These are phyloP conservation scores for Fusarium nisikadoi DNA, from an alignment of 2,329 filamentous ascomycete genomes.

Conservation along the genomic window DNA sequence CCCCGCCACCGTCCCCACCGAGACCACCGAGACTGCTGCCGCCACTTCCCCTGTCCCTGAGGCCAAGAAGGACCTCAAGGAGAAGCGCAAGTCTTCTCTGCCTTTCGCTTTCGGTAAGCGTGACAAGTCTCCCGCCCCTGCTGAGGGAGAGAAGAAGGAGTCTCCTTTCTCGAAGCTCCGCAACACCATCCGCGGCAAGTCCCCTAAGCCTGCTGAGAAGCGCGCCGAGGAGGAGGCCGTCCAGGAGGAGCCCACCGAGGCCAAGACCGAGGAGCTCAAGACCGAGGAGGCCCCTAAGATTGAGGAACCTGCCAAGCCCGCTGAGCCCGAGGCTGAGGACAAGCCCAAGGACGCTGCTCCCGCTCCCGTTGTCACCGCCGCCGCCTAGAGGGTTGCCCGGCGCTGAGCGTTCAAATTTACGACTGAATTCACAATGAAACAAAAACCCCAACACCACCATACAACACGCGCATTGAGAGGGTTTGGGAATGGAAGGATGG, in stretches of 20 bases:
- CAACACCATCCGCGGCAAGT: slow-evolving; percentile 64
- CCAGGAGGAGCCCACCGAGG: slow-evolving; percentile 53
- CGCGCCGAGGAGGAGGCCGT: slow-evolving; percentile 50
- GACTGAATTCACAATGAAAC: slow-evolving; percentile 39
- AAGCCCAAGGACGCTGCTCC: slow-evolving; percentile 56
- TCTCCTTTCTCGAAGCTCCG: slow-evolving; percentile 70
- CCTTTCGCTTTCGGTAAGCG: slow-evolving; percentile 84
- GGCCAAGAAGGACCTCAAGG: slow-evolving; percentile 73
- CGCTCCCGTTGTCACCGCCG: slow-evolving; percentile 61
- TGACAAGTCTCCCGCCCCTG: slow-evolving; percentile 68
- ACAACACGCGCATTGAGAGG: slow-evolving; percentile 52
- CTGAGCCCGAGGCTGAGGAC: slow-evolving; percentile 51
- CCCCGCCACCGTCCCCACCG: slow-evolving; percentile 58
- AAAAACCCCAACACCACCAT: slow-evolving; percentile 37
- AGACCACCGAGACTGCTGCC: slow-evolving; percentile 58
- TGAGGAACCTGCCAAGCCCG: slow-evolving; percentile 64
- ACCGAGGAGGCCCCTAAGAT: slow-evolving; percentile 52
- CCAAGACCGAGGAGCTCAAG: slow-evolving; percentile 55
- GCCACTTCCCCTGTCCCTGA: slow-evolving; percentile 59
- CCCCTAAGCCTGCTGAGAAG: slow-evolving; percentile 53
- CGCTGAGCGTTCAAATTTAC: slow-evolving; percentile 44
- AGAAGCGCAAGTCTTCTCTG: slow-evolving; percentile 84
- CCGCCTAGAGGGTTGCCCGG: slow-evolving; percentile 56
- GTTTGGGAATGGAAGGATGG: slow-evolving; percentile 60
- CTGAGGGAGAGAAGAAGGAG: slow-evolving; percentile 70